These are phyloP conservation scores for Beauveria australis DNA, from an alignment of 2,329 filamentous ascomycete genomes.

Conservation along the genomic window DNA sequence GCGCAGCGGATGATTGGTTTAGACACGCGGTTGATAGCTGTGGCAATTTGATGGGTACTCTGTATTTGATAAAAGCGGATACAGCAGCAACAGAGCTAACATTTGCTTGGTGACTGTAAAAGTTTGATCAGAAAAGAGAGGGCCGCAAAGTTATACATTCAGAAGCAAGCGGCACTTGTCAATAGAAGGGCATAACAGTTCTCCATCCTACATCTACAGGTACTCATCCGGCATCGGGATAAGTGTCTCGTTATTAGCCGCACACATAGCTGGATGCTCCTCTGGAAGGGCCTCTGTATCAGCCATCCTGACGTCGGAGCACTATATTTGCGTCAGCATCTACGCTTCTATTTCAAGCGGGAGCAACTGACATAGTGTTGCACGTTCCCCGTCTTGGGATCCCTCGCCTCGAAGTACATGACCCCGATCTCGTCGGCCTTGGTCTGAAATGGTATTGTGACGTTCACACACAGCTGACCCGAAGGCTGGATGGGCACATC, in stretches of 20 bases:
- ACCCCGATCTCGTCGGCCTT: background rate
- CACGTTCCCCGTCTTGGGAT: background rate
- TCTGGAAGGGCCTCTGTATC: background rate
- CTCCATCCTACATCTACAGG: background rate
- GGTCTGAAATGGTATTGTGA: background rate
- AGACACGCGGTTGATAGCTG: too few relatives aligned
- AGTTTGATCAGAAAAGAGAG: too few relatives aligned
- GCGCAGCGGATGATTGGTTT: too few relatives aligned
- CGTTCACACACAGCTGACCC: slow-evolving; percentile 3
- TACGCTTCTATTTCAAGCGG: too few relatives aligned
- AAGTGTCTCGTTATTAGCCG: slow-evolving; percentile 4
- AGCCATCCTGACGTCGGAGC: background rate
- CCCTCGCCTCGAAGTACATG: slow-evolving; percentile 1
- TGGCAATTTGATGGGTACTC: too few relatives aligned
- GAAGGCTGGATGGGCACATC: background rate
- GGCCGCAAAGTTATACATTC: too few relatives aligned
- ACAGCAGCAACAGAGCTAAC: too few relatives aligned
- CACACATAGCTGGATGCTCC: slow-evolving; percentile 4
- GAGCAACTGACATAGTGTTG: background rate
- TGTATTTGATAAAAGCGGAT: too few relatives aligned
- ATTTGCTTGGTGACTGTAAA: too few relatives aligned
- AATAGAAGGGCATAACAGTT: background rate
- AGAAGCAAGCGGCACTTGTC: background rate
- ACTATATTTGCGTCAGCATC: background rate
- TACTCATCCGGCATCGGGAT: slow-evolving; percentile 4